Percentiles rank a stretch among this genome's conserved stretches.
These are phyloP conservation scores for Colletotrichum tropicale DNA, from an alignment of 2,329 filamentous ascomycete genomes.

Conservation along the genomic window DNA sequence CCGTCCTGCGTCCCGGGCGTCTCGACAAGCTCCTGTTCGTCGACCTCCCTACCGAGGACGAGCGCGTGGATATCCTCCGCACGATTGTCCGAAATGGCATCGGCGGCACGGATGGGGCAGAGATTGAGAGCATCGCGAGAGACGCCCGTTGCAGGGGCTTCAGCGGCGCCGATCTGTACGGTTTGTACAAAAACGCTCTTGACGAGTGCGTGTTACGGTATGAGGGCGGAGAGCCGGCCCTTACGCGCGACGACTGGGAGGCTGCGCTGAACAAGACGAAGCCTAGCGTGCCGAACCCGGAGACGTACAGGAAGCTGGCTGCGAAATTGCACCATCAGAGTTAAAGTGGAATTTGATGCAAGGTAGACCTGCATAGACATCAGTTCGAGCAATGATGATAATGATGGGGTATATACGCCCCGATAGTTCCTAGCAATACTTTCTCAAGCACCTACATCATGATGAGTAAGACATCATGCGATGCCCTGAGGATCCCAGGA, in stretches of 20 bases:
- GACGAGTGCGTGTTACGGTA: constrained; percentile 35
- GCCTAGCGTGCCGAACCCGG: constrained; percentile 53
- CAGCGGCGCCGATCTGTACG: constrained; percentile 69
- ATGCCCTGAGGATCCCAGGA: not conserved
- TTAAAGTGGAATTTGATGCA: not conserved
- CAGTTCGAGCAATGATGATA: not conserved
- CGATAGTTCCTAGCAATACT: not conserved
- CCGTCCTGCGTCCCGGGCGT: constrained; percentile 90
- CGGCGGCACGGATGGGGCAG: constrained; percentile 33
- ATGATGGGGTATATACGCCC: not conserved
- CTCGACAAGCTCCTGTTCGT: constrained; percentile 90
- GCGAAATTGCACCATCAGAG: constrained; percentile 27
- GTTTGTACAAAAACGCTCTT: constrained; percentile 51
- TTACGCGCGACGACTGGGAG: constrained; percentile 56
- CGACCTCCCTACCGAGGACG: constrained; percentile 78
- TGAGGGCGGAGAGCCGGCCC: constrained; percentile 30
- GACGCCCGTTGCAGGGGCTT: constrained; percentile 75
- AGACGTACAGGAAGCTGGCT: constrained; percentile 45
- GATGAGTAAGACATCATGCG: not conserved
- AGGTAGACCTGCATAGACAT: not conserved
- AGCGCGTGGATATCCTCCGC: constrained; percentile 84
- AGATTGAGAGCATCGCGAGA: constrained; percentile 69
- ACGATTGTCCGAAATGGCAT: constrained; percentile 65
- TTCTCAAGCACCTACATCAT: not conserved
- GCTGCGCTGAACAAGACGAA: constrained; percentile 51